These are phyloP conservation scores for Pachysandra terminalis DNA, from an alignment of 164 flowering plant genomes.

Conservation along the genomic window DNA sequence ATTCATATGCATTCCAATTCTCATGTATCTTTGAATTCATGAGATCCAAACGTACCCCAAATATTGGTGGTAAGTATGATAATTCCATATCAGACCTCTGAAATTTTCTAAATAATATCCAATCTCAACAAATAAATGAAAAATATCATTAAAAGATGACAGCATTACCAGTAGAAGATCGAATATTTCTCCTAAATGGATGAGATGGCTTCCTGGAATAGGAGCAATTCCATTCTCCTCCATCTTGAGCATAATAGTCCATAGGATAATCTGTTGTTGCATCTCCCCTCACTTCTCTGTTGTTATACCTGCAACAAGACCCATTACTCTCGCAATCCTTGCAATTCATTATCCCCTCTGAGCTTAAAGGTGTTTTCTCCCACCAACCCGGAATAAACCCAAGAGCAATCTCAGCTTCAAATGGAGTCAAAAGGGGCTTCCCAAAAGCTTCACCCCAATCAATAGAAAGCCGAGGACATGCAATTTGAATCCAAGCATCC, in stretches of 20 bases:
- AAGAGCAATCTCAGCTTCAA: conserved; percentile 93
- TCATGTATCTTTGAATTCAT: no score
- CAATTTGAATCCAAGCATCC: conserved; percentile 98
- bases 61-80: no score
- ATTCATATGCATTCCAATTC: no score
- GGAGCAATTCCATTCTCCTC: conserved; percentile 90
- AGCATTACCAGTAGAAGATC: conserved; percentile 26
- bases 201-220: conserved; percentile 54
- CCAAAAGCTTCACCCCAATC: conserved; percentile 96
- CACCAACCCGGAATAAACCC: conserved; percentile 87
- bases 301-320: conserved; percentile 33
- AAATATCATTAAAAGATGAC: neutral
- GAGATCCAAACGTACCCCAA: no score
- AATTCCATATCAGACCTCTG: neutral
- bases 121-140: conserved; percentile 1
- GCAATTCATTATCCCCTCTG: conserved; percentile 7
- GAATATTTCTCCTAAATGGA: conserved; percentile 30
- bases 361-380: conserved; percentile 40
- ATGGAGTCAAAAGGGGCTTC: conserved; percentile 81
- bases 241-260: conserved; percentile 98
- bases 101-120: neutral
- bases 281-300: conserved; percentile 17
- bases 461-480: conserved; percentile 91
- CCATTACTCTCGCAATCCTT: conserved; percentile 26
- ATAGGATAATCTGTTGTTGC: conserved; percentile 66